Base-by-base conservation (phyloP, 345 rosid species). In the Ceriops zippeliana region DNA sequence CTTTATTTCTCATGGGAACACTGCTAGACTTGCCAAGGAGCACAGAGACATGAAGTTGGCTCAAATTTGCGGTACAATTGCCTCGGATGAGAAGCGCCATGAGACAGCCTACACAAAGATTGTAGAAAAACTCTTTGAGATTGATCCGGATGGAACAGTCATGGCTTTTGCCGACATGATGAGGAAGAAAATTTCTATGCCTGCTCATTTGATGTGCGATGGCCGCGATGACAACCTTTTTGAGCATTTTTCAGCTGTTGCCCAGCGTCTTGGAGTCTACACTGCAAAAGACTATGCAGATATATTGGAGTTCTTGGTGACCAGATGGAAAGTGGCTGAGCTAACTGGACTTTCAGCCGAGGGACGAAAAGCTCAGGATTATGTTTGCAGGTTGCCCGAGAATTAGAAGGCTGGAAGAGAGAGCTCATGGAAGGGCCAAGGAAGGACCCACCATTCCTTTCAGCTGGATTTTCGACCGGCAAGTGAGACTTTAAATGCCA, bases 1-100 rank as follows among this genome's bases (percentile, higher is more conserved):
- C 19, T 82, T 82, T 66, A 69, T 79, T 27, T 79, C 83, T 54
- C 85, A 82, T 59, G 79, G 77, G 17, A 82, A 74, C 68, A 79
- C 77, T 22, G 79, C 83, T 19, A 74, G 65, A 62, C 75, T 67
- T 2, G 83, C 81, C 27, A 76, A 73, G 85, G 51, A 74, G 57
- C 77, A 79, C 2, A 83, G 85, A 5, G 79, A 74, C 75, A 4
- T 35, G 28, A 74, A 67, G 30, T 46, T 82, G 70, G 85, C 85
- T 24, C 73, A 79, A 51, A 69, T 82, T 21, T 76, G 83, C 46
- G 83, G 85, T 58, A 46, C 9, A 42, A 76, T 82, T 30, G 79
- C 85, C 2, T 38, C 79, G 0, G 81, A 82, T 61, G 85, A 79
- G 56, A 79, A 76, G 62, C 79, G 83, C 27, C 83, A 77, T 10